Percentiles rank a stretch among this genome's conserved stretches.
phyloP scores from a whole-genome alignment of 1,284 basidiomycete genomes.

The Amylostereum areolatum region DNA sequence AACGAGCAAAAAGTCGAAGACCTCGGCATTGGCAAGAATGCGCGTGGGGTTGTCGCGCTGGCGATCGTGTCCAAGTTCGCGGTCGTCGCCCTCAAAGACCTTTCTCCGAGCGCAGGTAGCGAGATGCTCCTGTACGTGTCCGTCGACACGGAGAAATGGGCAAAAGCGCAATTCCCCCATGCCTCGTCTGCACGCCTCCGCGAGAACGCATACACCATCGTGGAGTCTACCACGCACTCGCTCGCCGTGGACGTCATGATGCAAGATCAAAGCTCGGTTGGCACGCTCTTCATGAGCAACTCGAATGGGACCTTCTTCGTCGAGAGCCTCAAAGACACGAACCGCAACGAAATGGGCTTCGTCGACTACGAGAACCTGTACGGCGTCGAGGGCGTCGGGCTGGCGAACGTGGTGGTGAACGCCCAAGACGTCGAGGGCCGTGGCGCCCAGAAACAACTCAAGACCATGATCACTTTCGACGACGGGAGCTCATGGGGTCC shows the following conservation, averaged over 20 bases:
- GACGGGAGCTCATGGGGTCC: constrained; percentile 83
- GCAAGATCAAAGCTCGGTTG: constrained; percentile 67
- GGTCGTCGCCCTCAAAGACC: constrained; percentile 78
- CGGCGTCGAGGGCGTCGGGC: constrained; percentile 89
- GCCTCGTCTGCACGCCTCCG: constrained; percentile 71
- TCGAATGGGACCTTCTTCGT: constrained; percentile 94
- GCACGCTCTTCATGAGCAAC: constrained; percentile 92
- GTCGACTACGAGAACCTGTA: constrained; percentile 93
- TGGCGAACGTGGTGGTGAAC: constrained; percentile 86
- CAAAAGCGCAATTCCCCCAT: constrained; percentile 81
- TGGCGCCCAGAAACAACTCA: constrained; percentile 60
- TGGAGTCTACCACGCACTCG: constrained; percentile 90
- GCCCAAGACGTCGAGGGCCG: constrained; percentile 73
- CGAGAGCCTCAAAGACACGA: constrained; percentile 87
- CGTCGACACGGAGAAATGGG: constrained; percentile 78
- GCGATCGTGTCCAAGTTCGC: constrained; percentile 90
- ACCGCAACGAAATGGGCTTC: constrained; percentile 81
- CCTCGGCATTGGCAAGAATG: constrained; percentile 78
- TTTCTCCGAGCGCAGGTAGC: constrained; percentile 40
- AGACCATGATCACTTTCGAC: constrained; percentile 84
- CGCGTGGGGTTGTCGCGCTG: constrained; percentile 81
- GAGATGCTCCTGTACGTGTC: constrained; percentile 86
- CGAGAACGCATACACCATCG: constrained; percentile 93
- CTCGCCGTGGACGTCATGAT: constrained; percentile 91
- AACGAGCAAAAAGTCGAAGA: constrained; percentile 64